Conservation (phyloP, 495 filamentous ascomycete genomes). For the Aspergillus nidulans region DNA sequence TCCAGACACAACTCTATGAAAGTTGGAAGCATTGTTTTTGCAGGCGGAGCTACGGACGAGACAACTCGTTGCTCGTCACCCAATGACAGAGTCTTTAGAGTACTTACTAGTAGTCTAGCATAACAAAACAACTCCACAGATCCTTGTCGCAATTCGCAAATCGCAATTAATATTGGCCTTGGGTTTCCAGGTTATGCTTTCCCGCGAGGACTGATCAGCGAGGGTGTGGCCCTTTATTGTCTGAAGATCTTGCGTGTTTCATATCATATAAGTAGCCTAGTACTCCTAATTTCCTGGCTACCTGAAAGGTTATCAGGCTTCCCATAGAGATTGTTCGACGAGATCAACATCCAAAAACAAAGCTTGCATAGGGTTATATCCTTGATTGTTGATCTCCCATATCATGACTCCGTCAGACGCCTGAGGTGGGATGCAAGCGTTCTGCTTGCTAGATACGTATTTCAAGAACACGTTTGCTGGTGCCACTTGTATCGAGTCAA, state of each 20-base stretch:
- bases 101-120: too few relatives aligned
- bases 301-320: neutral
- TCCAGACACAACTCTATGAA: too few relatives aligned
- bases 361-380: neutral
- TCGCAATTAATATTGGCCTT: constrained; percentile 8
- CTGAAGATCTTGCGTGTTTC: constrained; percentile 6
- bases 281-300: neutral
- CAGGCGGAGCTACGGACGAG: neutral
- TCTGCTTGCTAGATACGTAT: neutral
- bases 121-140: constrained; percentile 8
- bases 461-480: neutral
- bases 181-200: neutral
- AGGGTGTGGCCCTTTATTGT: constrained; percentile 4
- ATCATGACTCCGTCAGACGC: neutral
- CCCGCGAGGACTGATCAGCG: neutral
- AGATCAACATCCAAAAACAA: neutral
- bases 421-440: neutral
- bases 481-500: neutral
- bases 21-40: neutral
- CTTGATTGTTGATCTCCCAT: neutral
- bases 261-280: neutral
- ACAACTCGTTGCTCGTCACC: neutral
- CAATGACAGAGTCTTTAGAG: too few relatives aligned
- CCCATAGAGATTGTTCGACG: neutral
- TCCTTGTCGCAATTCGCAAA: neutral